phyloP scores from a whole-genome alignment of 495 filamentous ascomycete genomes.

The Pyrenula massariospora region DNA sequence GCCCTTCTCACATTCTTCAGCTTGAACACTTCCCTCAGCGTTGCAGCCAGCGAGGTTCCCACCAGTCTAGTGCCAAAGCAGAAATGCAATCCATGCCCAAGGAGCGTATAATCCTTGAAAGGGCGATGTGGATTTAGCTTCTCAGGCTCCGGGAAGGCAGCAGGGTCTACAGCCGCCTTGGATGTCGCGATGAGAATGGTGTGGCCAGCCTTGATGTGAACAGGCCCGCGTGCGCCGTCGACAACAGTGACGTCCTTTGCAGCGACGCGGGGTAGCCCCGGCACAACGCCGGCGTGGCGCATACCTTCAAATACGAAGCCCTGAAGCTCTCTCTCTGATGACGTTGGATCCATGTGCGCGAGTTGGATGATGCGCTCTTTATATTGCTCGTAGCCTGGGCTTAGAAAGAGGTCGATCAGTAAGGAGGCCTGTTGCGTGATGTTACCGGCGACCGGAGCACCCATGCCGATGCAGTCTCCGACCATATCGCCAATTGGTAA shows the following conservation, averaged over 20 bases:
- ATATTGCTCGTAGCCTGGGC: background rate
- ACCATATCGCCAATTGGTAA: background rate
- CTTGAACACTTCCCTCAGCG: constrained; percentile 47
- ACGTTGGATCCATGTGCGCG: constrained; percentile 2
- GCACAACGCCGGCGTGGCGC: constrained; percentile 9
- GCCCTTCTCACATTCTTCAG: constrained; percentile 53
- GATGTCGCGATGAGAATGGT: background rate
- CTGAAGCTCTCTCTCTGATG: constrained; percentile 8
- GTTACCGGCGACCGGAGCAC: background rate
- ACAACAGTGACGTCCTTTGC: constrained; percentile 1
- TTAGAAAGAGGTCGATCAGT: background rate
- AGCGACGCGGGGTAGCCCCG: constrained; percentile 5
- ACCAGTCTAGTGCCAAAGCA: constrained; percentile 52
- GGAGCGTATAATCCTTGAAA: constrained; percentile 44
- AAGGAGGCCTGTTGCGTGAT: background rate
- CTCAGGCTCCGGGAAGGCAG: background rate
- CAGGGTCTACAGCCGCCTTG: background rate
- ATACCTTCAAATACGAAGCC: constrained; percentile 11
- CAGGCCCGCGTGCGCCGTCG: constrained; percentile 4
- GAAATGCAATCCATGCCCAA: constrained; percentile 49
- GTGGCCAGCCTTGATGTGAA: background rate
- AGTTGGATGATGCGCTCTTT: constrained; percentile 8
- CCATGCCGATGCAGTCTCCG: background rate
- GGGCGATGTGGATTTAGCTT: background rate
- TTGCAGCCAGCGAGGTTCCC: constrained; percentile 44